Evolutionary conservation across 306 rosid species (phyloP), one percentile per base, ranked within the genome.

Genomic region (Cicer judaicum): DNA sequence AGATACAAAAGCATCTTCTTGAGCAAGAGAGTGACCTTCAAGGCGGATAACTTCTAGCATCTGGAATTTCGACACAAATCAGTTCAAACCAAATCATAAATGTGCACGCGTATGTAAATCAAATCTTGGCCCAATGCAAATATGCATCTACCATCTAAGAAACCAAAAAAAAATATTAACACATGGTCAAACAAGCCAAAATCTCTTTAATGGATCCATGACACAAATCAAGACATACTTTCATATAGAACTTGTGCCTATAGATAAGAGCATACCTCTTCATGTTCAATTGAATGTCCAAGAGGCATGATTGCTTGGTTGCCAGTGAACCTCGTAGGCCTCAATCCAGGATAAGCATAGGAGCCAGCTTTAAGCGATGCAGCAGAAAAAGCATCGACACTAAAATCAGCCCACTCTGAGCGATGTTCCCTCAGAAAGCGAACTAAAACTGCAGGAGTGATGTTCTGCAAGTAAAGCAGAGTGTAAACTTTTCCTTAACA

Each of bases 391-490:
- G 98, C 98, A 83, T 95, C 99, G 64, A 95, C 91, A 72, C 92
- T 95, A 82, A 95, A 95, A 88, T 95, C 98, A 60, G 99, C 99
- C 99, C 98, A 95, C 82, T 95, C 98, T 10, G 99, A 92, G 69
- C 98, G 97, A 48, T 95, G 99, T 77, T 95, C 98, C 79, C 98
- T 95, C 79, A 95, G 81, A 84, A 95, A 95, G 24, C 97, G 96
- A 83, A 95, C 96, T 60, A 95, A 85, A 54, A 92, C 87, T 1
- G 97, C 98, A 18, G 98, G 97, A 64, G 99, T 93, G 12, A 90
- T 90, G 57, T 92, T 90, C 98, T 95, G 85, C 83, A 79, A 84
- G 53, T 36, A 55, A 73, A 66, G 10, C 78, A 43, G 57, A 48
- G 73, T 53, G 10, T 53, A 42, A 53, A 67, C 29, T 57, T 11